phyloP scores from a whole-genome alignment of 495 filamentous ascomycete genomes.

The Penicillium crystallinum region DNA sequence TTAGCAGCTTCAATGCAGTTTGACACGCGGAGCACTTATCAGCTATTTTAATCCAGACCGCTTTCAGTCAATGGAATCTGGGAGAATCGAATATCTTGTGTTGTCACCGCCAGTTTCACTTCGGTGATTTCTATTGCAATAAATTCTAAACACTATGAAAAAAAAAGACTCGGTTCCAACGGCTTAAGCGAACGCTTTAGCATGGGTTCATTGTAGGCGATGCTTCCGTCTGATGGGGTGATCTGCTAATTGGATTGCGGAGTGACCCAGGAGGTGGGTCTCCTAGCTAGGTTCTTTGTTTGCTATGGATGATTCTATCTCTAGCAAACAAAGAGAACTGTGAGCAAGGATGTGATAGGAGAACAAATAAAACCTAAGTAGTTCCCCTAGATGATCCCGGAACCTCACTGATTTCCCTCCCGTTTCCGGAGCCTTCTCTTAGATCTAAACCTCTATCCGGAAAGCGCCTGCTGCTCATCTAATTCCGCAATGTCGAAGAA shows the following conservation, averaged over 20 bases:
- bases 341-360: not conserved
- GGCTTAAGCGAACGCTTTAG: not conserved
- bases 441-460: not conserved
- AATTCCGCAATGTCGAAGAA: not conserved
- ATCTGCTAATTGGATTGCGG: not conserved
- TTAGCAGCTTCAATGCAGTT: no score
- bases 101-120: no score
- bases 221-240: not conserved
- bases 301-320: not conserved
- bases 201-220: not conserved
- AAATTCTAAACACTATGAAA: no score
- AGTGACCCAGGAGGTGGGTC: not conserved
- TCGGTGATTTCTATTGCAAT: no score
- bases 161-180: no score
- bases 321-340: slow-evolving; percentile 1
- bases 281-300: not conserved
- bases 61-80: no score
- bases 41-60: no score
- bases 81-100: no score
- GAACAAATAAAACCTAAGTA: not conserved
- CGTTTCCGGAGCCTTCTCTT: not conserved
- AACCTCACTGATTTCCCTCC: not conserved
- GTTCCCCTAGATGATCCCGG: not conserved
- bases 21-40: no score
- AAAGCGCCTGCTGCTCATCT: no score